phyloP scores from a whole-genome alignment of 2,329 filamentous ascomycete genomes.

The Coleophoma crateriformis region DNA sequence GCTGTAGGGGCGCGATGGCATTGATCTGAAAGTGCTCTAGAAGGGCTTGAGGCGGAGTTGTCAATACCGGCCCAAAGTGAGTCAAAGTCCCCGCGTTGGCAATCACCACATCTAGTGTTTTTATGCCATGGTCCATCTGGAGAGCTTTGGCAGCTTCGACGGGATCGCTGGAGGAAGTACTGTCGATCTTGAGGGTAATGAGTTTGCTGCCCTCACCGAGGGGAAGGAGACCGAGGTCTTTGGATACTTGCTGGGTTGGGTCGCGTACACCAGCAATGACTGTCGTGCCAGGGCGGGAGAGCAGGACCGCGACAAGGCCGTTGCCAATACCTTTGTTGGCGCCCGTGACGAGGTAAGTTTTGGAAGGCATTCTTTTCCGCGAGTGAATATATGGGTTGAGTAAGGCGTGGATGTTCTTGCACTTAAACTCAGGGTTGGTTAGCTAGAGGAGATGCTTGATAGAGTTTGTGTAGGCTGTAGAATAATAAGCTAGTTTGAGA shows the following conservation, averaged over 20 bases:
- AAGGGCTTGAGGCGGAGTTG: slow-evolving; percentile 30
- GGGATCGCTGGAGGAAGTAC: slow-evolving; percentile 21
- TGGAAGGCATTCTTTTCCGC: too few species aligned
- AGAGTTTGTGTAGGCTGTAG: too few species aligned
- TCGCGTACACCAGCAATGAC: slow-evolving; percentile 34
- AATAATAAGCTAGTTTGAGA: too few species aligned
- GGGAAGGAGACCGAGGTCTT: slow-evolving; percentile 8
- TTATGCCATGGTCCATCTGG: slow-evolving; percentile 24
- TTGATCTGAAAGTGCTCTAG: slow-evolving; percentile 35
- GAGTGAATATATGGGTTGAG: too few species aligned
- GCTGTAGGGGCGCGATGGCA: slow-evolving; percentile 32
- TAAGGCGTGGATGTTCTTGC: too few species aligned
- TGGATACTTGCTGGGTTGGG: slow-evolving; percentile 13
- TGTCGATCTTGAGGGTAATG: slow-evolving; percentile 36
- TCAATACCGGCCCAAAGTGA: slow-evolving; percentile 21
- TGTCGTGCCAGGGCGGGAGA: slow-evolving; percentile 30
- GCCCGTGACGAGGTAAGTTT: too few species aligned
- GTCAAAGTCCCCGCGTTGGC: slow-evolving; percentile 41
- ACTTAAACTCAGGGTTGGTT: too few species aligned
- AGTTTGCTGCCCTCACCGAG: slow-evolving; percentile 24
- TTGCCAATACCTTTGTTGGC: slow-evolving; percentile 23
- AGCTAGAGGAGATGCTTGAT: too few species aligned
- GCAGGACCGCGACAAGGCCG: slow-evolving; percentile 26
- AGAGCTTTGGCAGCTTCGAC: slow-evolving; percentile 11
- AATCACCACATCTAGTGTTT: slow-evolving; percentile 41